A percentile compares a stretch with the other conserved stretches of the same genome.
Conservation (phyloP, 2,329 filamentous ascomycete genomes). For the Arthrinium phaeospermum region DNA sequence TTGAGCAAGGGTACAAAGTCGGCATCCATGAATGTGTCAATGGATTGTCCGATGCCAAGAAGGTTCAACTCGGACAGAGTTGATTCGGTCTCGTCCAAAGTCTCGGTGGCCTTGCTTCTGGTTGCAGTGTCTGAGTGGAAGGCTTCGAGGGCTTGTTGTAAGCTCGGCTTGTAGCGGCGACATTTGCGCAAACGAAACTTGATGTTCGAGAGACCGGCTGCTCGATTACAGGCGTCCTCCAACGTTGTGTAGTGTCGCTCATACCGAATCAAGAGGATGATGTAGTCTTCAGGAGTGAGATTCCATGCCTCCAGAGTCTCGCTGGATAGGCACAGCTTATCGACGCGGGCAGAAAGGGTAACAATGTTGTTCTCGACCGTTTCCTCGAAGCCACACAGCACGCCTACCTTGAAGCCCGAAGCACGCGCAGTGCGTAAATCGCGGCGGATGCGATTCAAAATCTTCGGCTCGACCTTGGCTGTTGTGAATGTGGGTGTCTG, state of each 20-base stretch:
- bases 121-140: constrained; percentile 47
- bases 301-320: constrained; percentile 82
- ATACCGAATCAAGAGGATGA: constrained; percentile 75
- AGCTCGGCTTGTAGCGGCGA: constrained; percentile 72
- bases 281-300: constrained; percentile 67
- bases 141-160: constrained; percentile 55
- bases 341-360: constrained; percentile 71
- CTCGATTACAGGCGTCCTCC: constrained; percentile 54
- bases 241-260: constrained; percentile 64
- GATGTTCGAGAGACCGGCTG: constrained; percentile 41
- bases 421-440: constrained; percentile 67
- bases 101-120: background rate
- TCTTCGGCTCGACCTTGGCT: background rate
- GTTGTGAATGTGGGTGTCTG: constrained; percentile 28
- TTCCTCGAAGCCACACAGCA: constrained; percentile 55
- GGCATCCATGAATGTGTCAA: constrained; percentile 71
- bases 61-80: constrained; percentile 48
- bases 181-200: constrained; percentile 74
- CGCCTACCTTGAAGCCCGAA: constrained; percentile 74
- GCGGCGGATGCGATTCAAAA: constrained; percentile 50
- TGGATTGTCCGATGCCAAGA: constrained; percentile 73
- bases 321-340: constrained; percentile 73
- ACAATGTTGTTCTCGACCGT: constrained; percentile 54
- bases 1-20: constrained; percentile 68
- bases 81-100: constrained; percentile 25